Evolutionary conservation across 202 grass and related monocot species (phyloP).

Genomic region (Schoenoplectus triqueter): DNA sequence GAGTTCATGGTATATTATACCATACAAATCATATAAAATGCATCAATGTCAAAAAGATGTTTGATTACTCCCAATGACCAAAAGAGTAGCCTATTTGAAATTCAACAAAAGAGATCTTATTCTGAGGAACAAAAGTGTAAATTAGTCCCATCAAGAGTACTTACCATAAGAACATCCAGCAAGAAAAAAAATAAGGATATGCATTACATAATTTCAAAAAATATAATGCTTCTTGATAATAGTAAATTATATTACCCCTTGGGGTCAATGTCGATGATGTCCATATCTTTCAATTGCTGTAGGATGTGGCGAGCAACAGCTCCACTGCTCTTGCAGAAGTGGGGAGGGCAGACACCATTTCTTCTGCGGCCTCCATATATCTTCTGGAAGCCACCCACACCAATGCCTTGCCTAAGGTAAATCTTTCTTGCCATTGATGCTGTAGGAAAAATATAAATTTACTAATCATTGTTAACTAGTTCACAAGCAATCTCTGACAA

Average conservation of each 20-base stretch:
- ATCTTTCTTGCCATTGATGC: conserved; percentile 92
- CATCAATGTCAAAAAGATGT: not conserved
- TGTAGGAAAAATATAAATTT: conserved; percentile 24
- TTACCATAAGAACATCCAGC: not conserved
- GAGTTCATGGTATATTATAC: not conserved
- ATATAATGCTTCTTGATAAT: not conserved
- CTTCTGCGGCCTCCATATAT: conserved; percentile 83
- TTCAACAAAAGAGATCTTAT: not conserved
- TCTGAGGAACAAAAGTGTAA: not conserved
- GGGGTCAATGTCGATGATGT: conserved; percentile 63
- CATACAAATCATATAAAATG: not conserved
- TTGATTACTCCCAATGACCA: not conserved
- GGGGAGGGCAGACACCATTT: conserved; percentile 62
- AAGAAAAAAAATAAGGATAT: not conserved
- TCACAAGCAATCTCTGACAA: not conserved
- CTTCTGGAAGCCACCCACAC: conserved; percentile 89
- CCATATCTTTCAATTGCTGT: conserved; percentile 73
- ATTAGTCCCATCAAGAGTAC: not conserved
- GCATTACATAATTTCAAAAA: not conserved
- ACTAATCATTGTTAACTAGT: not conserved
- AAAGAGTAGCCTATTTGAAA: not conserved
- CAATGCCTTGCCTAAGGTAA: conserved; percentile 81
- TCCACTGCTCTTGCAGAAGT: conserved; percentile 94
- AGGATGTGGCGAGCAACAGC: conserved; percentile 80
- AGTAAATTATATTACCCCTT: conserved; percentile 57